Base-by-base conservation (phyloP, 768 basidiomycete genomes). In the Lactarius hatsudake region DNA sequence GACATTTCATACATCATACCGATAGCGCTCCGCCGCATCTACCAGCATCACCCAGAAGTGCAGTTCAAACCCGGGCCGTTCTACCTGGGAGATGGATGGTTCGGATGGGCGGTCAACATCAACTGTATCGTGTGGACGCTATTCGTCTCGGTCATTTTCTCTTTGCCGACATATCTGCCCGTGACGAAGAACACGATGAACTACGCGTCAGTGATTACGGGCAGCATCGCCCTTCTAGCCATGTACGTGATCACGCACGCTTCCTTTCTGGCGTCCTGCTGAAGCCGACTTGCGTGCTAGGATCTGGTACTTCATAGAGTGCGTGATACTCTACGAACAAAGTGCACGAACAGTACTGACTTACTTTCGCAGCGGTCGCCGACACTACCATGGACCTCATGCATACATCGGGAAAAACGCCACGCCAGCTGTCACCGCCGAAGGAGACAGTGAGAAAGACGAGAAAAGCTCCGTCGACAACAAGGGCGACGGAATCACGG, bases 61-160 rank as follows among this genome's bases (percentile, higher is more conserved):
- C 81, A 83, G 72, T 94, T 94, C 81, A 87, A 84, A 67, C 93
- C 93, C 5, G 93, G 93, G 13, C 92, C 93, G 7, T 93, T 94
- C 79, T 93, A 88, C 78, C 87, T 94, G 86, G 89, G 91, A 36
- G 78, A 84, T 63, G 90, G 90, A 0, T 67, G 80, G 51, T 74
- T 91, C 18, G 90, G 90, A 0, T 82, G 82, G 79, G 73, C 80
- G 4, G 83, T 82, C 64, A 92, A 93, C 71, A 68, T 81, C 34
- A 79, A 79, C n/a, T 91, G 89, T 75, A 88, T 91, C 59, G 59
- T 73, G 15, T 91, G 89, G 89, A 88, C 87, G 40, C 71, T 84
- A 15, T 90, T 90, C 75, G 82, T 91, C 42, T 81, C 79, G 65
- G 81, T 91, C 53, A 86, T 93, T 71, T 90, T 91, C 76, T 85